Base-by-base conservation (phyloP, 768 basidiomycete genomes). In the Hydnomerulius pinastri region DNA sequence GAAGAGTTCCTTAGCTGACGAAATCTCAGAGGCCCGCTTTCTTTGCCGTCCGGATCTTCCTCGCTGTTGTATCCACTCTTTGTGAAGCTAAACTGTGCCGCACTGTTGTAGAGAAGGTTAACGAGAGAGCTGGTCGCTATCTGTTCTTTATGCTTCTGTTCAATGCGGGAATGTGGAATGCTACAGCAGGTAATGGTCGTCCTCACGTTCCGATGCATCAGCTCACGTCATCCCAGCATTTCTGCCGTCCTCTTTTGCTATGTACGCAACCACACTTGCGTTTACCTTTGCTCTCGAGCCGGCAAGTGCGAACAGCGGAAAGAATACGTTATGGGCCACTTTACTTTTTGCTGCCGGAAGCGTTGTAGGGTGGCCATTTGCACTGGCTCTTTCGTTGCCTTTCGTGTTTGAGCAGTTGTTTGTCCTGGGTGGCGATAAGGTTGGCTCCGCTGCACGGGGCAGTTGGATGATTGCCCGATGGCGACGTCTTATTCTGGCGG, bases 281-380 rank as follows among this genome's bases (percentile, higher is more conserved):
- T 86, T 82, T 52, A 81, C 92, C 0, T 89, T 79, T 58, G 80
- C 80, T 2, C 64, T 89, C 36, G 73, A 77, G 36, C 83, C 86
- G 4, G 73, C 87, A 0, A 83, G 77, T 57, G 62, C 73, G 54
- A 61, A 65, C 33, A 78, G 86, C 61, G 64, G 72, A 52, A 73
- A 73, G 39, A 77, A 87, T 28, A 85, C 87, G 9, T 66, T 87
- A 23, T 70, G 76, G 7, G 83, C 89, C 0, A 90, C 90, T 0
- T 51, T 87, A 39, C 70, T 77, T 41, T 91, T 93, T 64, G 92
- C 90, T 2, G 65, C 83, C 6, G 95, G 92, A 5, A 91, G 85
- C 2, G 81, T 98, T 43, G 80, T 98, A 28, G 97, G 96, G 5
- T 99, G 97, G 97, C 97, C 97, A 6, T 99, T 99, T 66, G 77